Evolutionary conservation across 2,329 filamentous ascomycete genomes (phyloP).

Genomic region (Cercospora sp.): DNA sequence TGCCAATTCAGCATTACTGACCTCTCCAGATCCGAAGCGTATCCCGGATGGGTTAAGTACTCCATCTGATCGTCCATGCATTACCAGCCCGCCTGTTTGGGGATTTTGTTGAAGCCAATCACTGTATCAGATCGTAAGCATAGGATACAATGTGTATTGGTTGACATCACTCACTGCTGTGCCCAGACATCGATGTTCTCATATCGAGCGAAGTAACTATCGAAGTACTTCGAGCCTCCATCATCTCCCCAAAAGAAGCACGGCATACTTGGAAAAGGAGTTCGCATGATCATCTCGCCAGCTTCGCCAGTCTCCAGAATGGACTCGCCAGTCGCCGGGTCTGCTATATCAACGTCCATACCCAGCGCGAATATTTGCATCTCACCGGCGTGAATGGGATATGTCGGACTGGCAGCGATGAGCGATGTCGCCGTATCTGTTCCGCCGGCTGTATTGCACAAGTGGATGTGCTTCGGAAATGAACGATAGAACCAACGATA

Average conservation of each 20-base stretch:
- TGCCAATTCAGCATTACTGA: background rate
- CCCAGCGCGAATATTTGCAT: constrained; percentile 48
- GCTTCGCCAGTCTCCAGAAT: constrained; percentile 40
- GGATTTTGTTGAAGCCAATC: constrained; percentile 49
- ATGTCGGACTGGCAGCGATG: constrained; percentile 46
- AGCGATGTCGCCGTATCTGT: constrained; percentile 51
- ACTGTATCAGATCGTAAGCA: background rate
- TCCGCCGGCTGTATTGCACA: constrained; percentile 49
- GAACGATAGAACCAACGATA: constrained; percentile 49
- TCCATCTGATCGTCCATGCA: constrained; percentile 50
- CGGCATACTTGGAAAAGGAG: constrained; percentile 51
- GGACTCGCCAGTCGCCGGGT: constrained; percentile 41
- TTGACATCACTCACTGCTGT: constrained; percentile 38
- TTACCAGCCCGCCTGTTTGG: constrained; percentile 43
- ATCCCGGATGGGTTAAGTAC: constrained; percentile 52
- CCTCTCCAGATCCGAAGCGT: constrained; percentile 48
- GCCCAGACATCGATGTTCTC: constrained; percentile 44
- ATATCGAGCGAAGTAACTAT: constrained; percentile 50
- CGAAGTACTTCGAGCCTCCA: constrained; percentile 44
- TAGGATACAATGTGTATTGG: background rate
- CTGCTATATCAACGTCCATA: constrained; percentile 49
- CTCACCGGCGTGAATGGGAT: constrained; percentile 44
- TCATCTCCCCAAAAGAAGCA: constrained; percentile 49
- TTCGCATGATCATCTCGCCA: constrained; percentile 50
- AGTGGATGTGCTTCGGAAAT: constrained; percentile 43